A percentile compares a stretch with the other conserved stretches of the same genome.
phyloP scores from a whole-genome alignment of 164 flowering plant genomes.

The Stephania cephalantha region DNA sequence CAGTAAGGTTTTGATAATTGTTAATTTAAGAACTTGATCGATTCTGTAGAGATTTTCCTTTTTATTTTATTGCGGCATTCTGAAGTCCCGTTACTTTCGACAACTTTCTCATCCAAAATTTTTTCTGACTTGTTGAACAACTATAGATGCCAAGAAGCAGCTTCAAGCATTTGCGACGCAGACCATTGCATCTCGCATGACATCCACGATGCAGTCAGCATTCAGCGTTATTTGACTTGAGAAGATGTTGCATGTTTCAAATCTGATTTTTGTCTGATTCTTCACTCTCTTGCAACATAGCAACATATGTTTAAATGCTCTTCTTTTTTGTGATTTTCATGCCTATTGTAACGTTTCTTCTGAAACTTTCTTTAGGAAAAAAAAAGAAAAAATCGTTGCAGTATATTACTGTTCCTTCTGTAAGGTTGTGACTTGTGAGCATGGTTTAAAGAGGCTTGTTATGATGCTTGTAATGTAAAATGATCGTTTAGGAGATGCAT shows the following conservation, averaged over 20 bases:
- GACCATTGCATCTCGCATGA: slow-evolving; percentile 59
- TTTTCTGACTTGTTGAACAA: neutral
- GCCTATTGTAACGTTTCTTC: too few relatives aligned
- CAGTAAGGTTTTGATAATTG: neutral
- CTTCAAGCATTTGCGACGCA: slow-evolving; percentile 81
- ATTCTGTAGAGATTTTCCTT: neutral
- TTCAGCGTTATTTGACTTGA: slow-evolving; percentile 62
- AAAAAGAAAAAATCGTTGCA: too few relatives aligned
- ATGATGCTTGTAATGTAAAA: too few relatives aligned
- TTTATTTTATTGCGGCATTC: neutral
- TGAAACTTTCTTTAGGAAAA: too few relatives aligned
- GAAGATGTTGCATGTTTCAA: neutral
- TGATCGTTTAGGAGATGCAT: too few relatives aligned
- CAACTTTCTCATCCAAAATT: too few relatives aligned
- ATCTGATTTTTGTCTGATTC: neutral
- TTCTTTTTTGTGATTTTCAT: neutral
- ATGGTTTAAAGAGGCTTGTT: too few relatives aligned
- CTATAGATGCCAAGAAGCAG: slow-evolving; percentile 94
- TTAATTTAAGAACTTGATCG: neutral
- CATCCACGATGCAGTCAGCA: slow-evolving; percentile 75
- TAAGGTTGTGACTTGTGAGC: too few relatives aligned
- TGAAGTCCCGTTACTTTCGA: neutral
- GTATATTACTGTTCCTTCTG: too few relatives aligned
- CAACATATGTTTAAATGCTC: neutral
- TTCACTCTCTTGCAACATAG: neutral